Conservation (phyloP, 2,329 filamentous ascomycete species). For the Colletotrichum brevisporum region DNA sequence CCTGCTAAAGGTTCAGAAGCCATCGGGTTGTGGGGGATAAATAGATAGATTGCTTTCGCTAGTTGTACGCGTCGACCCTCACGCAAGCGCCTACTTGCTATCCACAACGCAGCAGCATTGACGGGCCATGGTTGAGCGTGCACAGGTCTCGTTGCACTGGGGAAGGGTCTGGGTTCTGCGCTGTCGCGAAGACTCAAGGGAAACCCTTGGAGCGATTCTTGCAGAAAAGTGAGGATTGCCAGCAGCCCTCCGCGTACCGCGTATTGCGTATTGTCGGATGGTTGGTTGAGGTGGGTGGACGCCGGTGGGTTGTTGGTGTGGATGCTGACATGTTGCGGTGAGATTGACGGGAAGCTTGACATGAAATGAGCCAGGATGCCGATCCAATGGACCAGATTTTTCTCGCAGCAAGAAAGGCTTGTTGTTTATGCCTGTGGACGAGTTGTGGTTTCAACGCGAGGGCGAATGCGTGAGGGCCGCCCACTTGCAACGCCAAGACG, state of each 20-base stretch:
- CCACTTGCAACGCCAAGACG: slow-evolving; percentile 30
- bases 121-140: slow-evolving; percentile 3
- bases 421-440: slow-evolving; percentile 4
- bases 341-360: slow-evolving; percentile 33
- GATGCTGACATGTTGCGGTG: slow-evolving; percentile 16
- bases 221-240: background rate
- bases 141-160: background rate
- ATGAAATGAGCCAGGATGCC: slow-evolving; percentile 10
- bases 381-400: background rate
- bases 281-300: no score
- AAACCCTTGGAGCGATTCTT: background rate
- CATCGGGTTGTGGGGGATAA: slow-evolving; percentile 18
- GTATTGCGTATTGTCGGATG: background rate
- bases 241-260: slow-evolving; percentile 13
- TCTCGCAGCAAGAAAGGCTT: background rate
- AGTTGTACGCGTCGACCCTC: slow-evolving; percentile 27
- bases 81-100: background rate
- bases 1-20: background rate
- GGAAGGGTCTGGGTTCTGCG: background rate
- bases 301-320: slow-evolving; percentile 1
- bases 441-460: slow-evolving; percentile 18
- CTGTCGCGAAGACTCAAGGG: background rate
- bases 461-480: slow-evolving; percentile 4
- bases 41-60: background rate
- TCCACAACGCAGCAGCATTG: slow-evolving; percentile 6